phyloP scores from a whole-genome alignment of 2,329 filamentous ascomycete species.

The Claviceps lovelessii region DNA sequence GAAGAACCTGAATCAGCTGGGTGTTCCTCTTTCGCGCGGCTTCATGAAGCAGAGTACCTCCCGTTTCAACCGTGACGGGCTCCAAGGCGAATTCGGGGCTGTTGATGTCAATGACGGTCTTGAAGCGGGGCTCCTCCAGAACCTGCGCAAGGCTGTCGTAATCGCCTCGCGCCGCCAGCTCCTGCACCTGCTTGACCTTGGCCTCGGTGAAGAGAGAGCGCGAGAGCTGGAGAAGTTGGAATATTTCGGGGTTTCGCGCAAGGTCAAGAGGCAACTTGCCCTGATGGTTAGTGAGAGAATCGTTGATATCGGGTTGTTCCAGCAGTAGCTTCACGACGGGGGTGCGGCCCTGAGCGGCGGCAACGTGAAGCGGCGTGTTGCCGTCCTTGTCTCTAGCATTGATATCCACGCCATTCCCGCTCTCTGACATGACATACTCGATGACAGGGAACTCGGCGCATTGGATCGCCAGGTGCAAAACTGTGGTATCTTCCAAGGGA shows the following conservation, averaged over 20 bases:
- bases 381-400: slow-evolving; percentile 87
- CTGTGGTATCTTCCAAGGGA: slow-evolving; percentile 65
- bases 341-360: slow-evolving; percentile 65
- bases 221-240: slow-evolving; percentile 83
- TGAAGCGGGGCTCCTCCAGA: slow-evolving; percentile 70
- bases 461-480: slow-evolving; percentile 87
- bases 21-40: slow-evolving; percentile 78
- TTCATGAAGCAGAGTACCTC: slow-evolving; percentile 89
- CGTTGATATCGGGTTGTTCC: slow-evolving; percentile 72
- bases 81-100: slow-evolving; percentile 79
- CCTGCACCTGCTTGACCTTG: slow-evolving; percentile 73
- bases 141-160: slow-evolving; percentile 68
- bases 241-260: slow-evolving; percentile 84
- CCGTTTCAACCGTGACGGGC: slow-evolving; percentile 57
- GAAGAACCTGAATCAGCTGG: slow-evolving; percentile 73
- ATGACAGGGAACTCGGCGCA: slow-evolving; percentile 87
- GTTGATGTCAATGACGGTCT: slow-evolving; percentile 83
- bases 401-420: slow-evolving; percentile 55
- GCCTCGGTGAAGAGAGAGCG: slow-evolving; percentile 79
- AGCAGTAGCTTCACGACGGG: slow-evolving; percentile 72
- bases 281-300: slow-evolving; percentile 70
- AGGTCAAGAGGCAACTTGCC: slow-evolving; percentile 79
- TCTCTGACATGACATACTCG: slow-evolving; percentile 79
- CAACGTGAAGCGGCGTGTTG: slow-evolving; percentile 84
- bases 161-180: slow-evolving; percentile 55